Evolutionary conservation across 2,329 filamentous ascomycete genomes (phyloP), one percentile per base, ranked within the genome.

Genomic region (Phyllosticta ampelicida): DNA sequence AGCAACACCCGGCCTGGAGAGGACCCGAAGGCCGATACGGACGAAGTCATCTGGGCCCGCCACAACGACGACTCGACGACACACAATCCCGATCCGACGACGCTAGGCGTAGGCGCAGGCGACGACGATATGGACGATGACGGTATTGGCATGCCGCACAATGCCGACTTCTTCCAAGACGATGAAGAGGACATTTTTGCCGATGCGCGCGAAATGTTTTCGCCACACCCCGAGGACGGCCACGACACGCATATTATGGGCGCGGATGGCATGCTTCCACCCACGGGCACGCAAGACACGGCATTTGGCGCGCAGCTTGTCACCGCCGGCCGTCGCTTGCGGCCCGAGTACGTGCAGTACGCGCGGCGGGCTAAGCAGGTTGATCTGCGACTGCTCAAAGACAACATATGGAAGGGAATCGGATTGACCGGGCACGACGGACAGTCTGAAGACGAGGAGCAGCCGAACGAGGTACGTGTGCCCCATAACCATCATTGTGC

Each of bases 41-140:
- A 97, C 67, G 92, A 96, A 73, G 91, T 88, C 19, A 97, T 95
- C 75, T 99, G 94, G 90, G 94, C 94, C 5, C 80, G 82, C 68
- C 66, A 70, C 63, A 55, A 55, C 53, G 57, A 55, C n/a, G 56
- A 54, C 20, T 20, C 13, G n/a, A 51, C 28, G 19, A 28, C 28
- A 8, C 51, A 56, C 28, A 49, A 53, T 23, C 53, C 48, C 3
- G 36, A 44, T 44, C 36, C 36, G 36, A 44, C 36, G 3, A 44
- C 36, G 36, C 36, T 44, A 18, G 36, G 36, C 52, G 29, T 29
- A 19, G 21, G 29, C 52, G 36, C 13, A 44, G 36, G 36, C 36
- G 36, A 44, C 13, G 54, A 53, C 80, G 74, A 87, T 82, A 70
- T 84, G 75, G 63, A 81, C 75, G 55, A 48, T 69, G 68, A 65